Evolutionary conservation across 2,329 filamentous ascomycete genomes (phyloP).

Genomic region (Cordyceps cateniannulata): DNA sequence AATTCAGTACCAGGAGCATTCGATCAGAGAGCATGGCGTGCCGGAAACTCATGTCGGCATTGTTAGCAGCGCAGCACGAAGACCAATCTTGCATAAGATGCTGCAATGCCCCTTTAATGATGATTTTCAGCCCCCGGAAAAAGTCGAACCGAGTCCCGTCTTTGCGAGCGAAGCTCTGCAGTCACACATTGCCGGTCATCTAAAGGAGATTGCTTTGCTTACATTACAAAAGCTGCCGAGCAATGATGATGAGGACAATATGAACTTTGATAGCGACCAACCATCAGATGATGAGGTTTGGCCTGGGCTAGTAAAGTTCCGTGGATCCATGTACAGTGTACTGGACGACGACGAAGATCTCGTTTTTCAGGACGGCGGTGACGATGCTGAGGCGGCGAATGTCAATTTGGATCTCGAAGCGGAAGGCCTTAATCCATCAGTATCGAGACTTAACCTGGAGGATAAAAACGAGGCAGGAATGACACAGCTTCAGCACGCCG

Average conservation of each 20-base stretch:
- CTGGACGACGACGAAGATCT: conserved; percentile 21
- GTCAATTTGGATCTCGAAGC: conserved; percentile 12
- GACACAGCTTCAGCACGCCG: conserved; percentile 19
- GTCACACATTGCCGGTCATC: conserved; percentile 23
- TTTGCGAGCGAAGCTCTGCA: conserved; percentile 22
- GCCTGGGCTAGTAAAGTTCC: conserved; percentile 11
- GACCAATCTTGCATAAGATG: conserved; percentile 19
- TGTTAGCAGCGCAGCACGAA: conserved; percentile 22
- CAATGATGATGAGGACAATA: conserved; percentile 18
- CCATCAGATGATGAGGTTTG: conserved; percentile 20
- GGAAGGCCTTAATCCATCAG: conserved; percentile 11
- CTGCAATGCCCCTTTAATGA: conserved; percentile 23
- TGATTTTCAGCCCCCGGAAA: conserved; percentile 20
- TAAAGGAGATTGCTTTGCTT: conserved; percentile 26
- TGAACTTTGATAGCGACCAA: conserved; percentile 21
- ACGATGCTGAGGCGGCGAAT: conserved; percentile 7
- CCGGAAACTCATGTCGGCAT: conserved; percentile 12
- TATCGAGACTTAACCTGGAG: conserved; percentile 16
- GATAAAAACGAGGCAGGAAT: conserved; percentile 18
- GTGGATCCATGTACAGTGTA: conserved; percentile 26
- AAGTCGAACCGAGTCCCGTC: conserved; percentile 17
- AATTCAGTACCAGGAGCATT: conserved; percentile 21
- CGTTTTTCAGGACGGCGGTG: conserved; percentile 18
- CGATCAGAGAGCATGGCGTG: conserved; percentile 18
- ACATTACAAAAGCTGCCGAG: conserved; percentile 25